These are phyloP conservation scores for Paulownia fortunei DNA, from an alignment of 257 asterid species.

Conservation along the genomic window DNA sequence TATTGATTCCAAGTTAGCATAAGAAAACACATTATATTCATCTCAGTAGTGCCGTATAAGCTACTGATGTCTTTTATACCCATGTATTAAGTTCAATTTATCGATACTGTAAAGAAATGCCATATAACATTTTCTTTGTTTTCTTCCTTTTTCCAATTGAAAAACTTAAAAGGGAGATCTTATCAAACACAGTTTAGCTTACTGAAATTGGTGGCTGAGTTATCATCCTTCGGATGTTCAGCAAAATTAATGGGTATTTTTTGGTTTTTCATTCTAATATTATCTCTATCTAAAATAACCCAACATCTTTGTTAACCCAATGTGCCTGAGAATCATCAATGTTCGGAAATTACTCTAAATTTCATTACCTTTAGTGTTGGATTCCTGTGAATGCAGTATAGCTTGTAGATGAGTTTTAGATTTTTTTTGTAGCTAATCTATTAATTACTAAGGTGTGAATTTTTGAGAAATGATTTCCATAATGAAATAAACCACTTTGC, in stretches of 20 bases:
- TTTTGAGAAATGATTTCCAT: not conserved
- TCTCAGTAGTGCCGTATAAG: not conserved
- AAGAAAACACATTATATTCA: not conserved
- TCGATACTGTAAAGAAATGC: not conserved
- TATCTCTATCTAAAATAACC: not conserved
- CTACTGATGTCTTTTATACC: not conserved
- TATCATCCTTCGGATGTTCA: not conserved
- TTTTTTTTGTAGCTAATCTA: not conserved
- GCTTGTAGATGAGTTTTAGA: too few species aligned
- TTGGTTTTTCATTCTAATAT: not conserved
- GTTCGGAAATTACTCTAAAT: not conserved
- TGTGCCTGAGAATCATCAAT: not conserved
- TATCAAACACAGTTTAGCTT: not conserved
- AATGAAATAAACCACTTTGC: not conserved
- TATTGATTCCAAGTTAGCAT: not conserved
- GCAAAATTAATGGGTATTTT: slow-evolving; percentile 7
- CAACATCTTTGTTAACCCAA: not conserved
- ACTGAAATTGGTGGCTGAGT: not conserved
- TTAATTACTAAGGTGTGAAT: not conserved
- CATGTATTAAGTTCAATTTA: slow-evolving; percentile 2
- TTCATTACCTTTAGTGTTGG: not conserved
- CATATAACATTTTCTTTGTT: not conserved
- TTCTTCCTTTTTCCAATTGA: not conserved
- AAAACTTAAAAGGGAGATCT: not conserved
- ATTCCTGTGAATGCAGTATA: slow-evolving; percentile 10